phyloP scores from a whole-genome alignment of 106 monocot genomes.

The Narthecium ossifragum region DNA sequence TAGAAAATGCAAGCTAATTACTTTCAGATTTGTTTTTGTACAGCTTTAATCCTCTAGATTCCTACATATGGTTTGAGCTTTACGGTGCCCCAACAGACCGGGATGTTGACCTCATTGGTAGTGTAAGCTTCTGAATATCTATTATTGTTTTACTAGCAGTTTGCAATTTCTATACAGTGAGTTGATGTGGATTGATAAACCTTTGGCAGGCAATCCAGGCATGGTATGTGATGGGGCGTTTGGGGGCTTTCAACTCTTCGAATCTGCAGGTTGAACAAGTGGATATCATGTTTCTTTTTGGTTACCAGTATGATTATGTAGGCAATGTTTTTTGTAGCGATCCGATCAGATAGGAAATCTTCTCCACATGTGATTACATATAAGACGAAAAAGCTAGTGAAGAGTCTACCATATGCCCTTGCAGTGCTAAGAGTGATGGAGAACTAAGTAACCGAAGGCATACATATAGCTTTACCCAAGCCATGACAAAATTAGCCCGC shows the following conservation, averaged over 20 bases:
- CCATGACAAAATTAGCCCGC: too few species aligned
- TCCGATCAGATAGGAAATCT: too few species aligned
- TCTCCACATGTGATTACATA: too few species aligned
- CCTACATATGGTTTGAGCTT: constrained; percentile 95
- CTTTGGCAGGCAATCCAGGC: constrained; percentile 77
- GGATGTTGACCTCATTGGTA: constrained; percentile 91
- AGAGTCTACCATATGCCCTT: too few species aligned
- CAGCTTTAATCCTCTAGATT: constrained; percentile 91
- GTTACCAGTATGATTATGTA: background rate
- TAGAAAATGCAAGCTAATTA: too few species aligned
- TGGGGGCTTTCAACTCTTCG: constrained; percentile 90
- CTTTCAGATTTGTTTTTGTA: background rate
- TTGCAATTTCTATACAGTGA: background rate
- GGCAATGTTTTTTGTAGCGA: background rate
- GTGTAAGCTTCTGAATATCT: constrained; percentile 45
- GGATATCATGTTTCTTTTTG: background rate
- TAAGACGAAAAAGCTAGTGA: too few species aligned
- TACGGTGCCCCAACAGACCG: constrained; percentile 87
- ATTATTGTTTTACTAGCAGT: background rate
- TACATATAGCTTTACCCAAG: too few species aligned
- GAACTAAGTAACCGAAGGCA: too few species aligned
- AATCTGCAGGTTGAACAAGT: constrained; percentile 73
- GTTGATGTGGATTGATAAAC: background rate
- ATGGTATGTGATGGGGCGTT: constrained; percentile 99
- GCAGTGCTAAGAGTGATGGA: too few species aligned